Evolutionary conservation across 75 land plant species (phyloP), one percentile per base, ranked within the genome.

Genomic region (Selaginella tamariscina): DNA sequence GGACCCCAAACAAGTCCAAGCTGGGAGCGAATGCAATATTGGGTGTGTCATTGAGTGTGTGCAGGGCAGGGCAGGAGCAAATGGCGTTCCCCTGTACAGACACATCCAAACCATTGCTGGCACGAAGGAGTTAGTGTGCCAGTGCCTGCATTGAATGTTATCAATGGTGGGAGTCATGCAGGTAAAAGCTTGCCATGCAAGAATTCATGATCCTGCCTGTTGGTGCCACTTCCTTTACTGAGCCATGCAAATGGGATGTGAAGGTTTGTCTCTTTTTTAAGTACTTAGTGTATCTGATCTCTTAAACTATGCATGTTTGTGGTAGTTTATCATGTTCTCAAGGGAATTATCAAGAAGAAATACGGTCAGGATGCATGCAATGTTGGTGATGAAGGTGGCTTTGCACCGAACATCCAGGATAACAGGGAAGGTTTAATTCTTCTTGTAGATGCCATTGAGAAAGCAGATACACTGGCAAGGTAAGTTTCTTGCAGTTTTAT

Each of bases 301-400:
- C 44, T n/a, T 60, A 32, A 71, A 24, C n/a, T 33, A n/a, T 30
- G 0, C 49, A 11, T 69, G 67, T 5, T 71, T 24, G 24, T 32
- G 2, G 22, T 86, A 92, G 97, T 92, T 29, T 92, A 92, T 73
- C 97, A 92, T 62, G 82, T 56, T 31, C 65, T 92, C 30, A 92
- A 92, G 77, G 89, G 85, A 31, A 86, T 92, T 69, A 89, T 92
- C 32, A 89, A 89, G 70, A 75, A 79, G 56, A 92, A 84, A 77
- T 89, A 92, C 77, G 98, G 98, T 0, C 95, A 89, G 70, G 95
- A 92, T 79, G 98, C 95, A 55, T 92, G 98, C 79, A 92, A 92
- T 78, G 98, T 92, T 69, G 95, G 98, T 55, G 98, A 92, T 73
- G 98, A 86, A 70, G 98, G 98, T 26, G 98, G 98, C 1, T 92